Evolutionary conservation across 1,139 yeast species (phyloP), one percentile per base, ranked within the genome.

Genomic region (Martiniozyma asiatica): DNA sequence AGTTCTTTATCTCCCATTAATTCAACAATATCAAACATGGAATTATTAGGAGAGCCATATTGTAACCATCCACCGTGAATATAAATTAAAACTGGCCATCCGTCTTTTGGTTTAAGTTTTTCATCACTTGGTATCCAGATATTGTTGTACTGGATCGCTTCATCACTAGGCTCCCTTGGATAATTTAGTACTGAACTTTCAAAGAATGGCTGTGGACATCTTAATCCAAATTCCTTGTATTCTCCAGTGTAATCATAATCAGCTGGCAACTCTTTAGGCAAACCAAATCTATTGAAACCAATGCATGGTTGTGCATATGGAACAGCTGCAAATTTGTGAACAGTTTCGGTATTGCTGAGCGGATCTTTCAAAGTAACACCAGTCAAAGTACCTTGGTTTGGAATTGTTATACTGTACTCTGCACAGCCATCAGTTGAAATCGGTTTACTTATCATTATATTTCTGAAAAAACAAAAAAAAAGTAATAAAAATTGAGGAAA

Each of bases 31-130:
- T 41, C 38, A 24, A 40, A 40, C 14, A 27, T 33, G 6, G 29
- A 36, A n/a, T 27, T 31, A 31, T 48, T 47, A 5, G 65, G 59
- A 13, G 47, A 41, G 7, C 61, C 59, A 24, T 52, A 54, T 35
- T 59, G 65, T 17, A 60, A 42, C 51, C 56, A 58, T 4, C 64
- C 65, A 18, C 65, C 65, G 39, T 60, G 65, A 29, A 59, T 53
- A 36, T 52, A 60, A 20, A 54, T 39, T 25, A 56, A 34, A 13
- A 60, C 64, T 2, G 65, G 65, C 61, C 60, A 58, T 2, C 63
- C 63, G 10, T 38, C 49, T 14, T 34, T 34, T 4, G 61, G 63
- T 23, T 45, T 46, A 25, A 35, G 29, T 27, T 51, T 43, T 14
- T 42, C 42, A n/a, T 50, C 46, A 3, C 50, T 45, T 8, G 65